These are phyloP conservation scores for Lasiosphaeria miniovina DNA, from an alignment of 495 filamentous ascomycete genomes.

Conservation along the genomic window DNA sequence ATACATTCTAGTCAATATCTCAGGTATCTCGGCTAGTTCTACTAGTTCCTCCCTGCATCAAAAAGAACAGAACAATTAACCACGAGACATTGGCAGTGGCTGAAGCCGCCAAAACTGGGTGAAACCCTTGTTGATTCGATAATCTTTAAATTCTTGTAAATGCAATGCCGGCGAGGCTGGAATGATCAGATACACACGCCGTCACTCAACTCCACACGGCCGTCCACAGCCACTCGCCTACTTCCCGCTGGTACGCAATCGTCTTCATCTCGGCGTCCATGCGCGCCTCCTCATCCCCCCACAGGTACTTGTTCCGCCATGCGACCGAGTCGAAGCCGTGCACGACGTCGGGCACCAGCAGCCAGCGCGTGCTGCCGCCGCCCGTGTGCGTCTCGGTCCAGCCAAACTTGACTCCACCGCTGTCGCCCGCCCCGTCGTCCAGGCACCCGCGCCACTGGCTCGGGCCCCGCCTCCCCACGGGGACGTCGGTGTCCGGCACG, in stretches of 20 bases:
- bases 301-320: slow-evolving; percentile 22
- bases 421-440: slow-evolving; percentile 22
- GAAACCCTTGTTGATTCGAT: no score
- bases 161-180: no score
- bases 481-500: slow-evolving; percentile 24
- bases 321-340: slow-evolving; percentile 35
- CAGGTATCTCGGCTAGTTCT: no score
- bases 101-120: no score
- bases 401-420: slow-evolving; percentile 25
- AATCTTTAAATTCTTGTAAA: no score
- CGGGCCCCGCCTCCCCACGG: slow-evolving; percentile 23
- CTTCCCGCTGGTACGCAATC: slow-evolving; percentile 30
- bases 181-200: no score
- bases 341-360: slow-evolving; percentile 39
- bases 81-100: no score
- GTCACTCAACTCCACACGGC: slow-evolving; percentile 29
- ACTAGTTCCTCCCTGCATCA: no score
- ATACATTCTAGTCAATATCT: no score
- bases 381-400: slow-evolving; percentile 26
- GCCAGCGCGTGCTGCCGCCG: slow-evolving; percentile 29
- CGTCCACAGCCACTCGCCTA: slow-evolving; percentile 35
- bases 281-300: slow-evolving; percentile 24
- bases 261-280: slow-evolving; percentile 37
- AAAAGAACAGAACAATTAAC: no score
- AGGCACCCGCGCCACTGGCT: slow-evolving; percentile 24